Conservation (phyloP, 352 stramenopile species). For the Phytophthora megakarya region DNA sequence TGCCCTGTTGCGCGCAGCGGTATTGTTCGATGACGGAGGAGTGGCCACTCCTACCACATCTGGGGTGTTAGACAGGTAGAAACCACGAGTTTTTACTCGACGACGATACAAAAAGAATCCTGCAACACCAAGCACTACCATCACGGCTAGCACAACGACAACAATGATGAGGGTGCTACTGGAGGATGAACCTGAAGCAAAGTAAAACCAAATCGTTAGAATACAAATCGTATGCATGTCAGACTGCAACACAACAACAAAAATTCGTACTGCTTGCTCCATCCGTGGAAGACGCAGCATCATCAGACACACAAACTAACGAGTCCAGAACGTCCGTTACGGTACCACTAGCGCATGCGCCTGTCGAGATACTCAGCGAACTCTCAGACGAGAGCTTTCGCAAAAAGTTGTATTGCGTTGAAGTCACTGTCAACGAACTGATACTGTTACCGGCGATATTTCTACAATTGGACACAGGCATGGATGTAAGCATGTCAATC, state of each 20-base stretch:
- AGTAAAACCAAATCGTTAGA: background rate
- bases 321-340: constrained; percentile 54
- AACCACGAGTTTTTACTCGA: constrained; percentile 46
- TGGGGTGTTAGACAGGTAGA: constrained; percentile 37
- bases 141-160: constrained; percentile 48
- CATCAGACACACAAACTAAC: constrained; percentile 56
- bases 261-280: constrained; percentile 27
- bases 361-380: constrained; percentile 43
- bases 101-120: constrained; percentile 61
- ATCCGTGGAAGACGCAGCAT: constrained; percentile 17
- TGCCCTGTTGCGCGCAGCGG: constrained; percentile 27
- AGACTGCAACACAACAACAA: background rate
- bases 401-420: constrained; percentile 49
- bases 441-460: constrained; percentile 65
- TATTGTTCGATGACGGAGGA: constrained; percentile 38
- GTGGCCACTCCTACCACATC: constrained; percentile 44
- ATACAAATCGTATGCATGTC: background rate
- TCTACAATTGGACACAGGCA: constrained; percentile 20
- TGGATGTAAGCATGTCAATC: background rate
- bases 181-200: constrained; percentile 33
- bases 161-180: constrained; percentile 61
- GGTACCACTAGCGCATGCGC: constrained; percentile 42
- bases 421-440: constrained; percentile 45
- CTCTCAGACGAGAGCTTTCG: constrained; percentile 48
- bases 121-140: constrained; percentile 50